A percentile compares a stretch with the other conserved stretches of the same genome.
phyloP scores from a whole-genome alignment of 2,329 filamentous ascomycete genomes.

The Hirsutella thompsonii region DNA sequence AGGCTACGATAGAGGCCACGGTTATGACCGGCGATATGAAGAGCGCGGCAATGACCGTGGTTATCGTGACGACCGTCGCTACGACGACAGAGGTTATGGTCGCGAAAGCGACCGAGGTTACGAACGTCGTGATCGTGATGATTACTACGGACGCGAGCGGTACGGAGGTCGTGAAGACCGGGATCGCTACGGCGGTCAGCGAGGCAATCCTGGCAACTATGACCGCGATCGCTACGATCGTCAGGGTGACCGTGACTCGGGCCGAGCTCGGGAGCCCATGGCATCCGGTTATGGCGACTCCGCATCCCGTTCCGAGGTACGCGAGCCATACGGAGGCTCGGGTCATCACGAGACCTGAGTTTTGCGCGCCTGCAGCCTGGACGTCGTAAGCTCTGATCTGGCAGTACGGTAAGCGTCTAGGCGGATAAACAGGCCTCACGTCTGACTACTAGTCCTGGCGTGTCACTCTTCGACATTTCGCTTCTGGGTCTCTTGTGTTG shows the following conservation, averaged over 20 bases:
- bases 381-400: slow-evolving; percentile 16
- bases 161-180: slow-evolving; percentile 32
- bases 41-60: slow-evolving; percentile 36
- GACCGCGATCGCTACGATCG: slow-evolving; percentile 38
- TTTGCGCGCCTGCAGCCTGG: slow-evolving; percentile 15
- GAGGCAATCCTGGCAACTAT: slow-evolving; percentile 26
- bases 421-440: slow-evolving; percentile 1
- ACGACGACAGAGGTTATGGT: slow-evolving; percentile 33
- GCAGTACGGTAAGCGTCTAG: slow-evolving; percentile 10
- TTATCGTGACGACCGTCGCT: slow-evolving; percentile 32
- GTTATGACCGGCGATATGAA: slow-evolving; percentile 33
- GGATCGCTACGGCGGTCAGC: slow-evolving; percentile 26
- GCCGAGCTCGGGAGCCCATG: slow-evolving; percentile 25
- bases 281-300: slow-evolving; percentile 26
- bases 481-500: slow-evolving; percentile 15
- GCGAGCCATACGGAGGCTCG: slow-evolving; percentile 31
- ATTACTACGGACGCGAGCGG: slow-evolving; percentile 23
- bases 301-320: slow-evolving; percentile 27
- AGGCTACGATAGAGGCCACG: slow-evolving; percentile 27
- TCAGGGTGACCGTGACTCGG: slow-evolving; percentile 24
- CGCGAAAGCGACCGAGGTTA: slow-evolving; percentile 46
- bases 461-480: slow-evolving; percentile 7
- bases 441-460: slow-evolving; percentile 2
- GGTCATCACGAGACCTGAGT: slow-evolving; percentile 7
- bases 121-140: slow-evolving; percentile 34